Base-by-base conservation (phyloP, 305 asterid genomes). In the Fraxinus dipetala region DNA sequence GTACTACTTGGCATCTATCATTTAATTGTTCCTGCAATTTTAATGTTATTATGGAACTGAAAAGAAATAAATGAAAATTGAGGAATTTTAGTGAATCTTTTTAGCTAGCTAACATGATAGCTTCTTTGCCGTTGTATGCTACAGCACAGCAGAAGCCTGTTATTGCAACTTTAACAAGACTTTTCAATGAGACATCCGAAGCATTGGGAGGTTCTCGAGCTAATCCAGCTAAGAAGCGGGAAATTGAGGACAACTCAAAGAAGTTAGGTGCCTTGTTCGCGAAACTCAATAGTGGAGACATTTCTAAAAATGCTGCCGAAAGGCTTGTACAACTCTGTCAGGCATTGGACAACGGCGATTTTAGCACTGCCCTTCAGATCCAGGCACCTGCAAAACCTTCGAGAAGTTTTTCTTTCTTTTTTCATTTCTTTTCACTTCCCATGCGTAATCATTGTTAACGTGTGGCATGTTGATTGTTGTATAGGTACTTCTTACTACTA, bases 231-330 rank as follows among this genome's bases (percentile, higher is more conserved):
- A 96, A 92, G 94, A 94, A 89, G 89, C 91, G 98, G 83, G 99
- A 96, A 86, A 96, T 96, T 70, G 98, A 96, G 80, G 99, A 94
- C 86, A 96, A 93, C 86, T 94, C 99, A 48, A 96, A 88, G 92
- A 96, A 90, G 90, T 82, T 96, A 45, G 99, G 98, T 67, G 92
- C 96, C 74, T 85, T 96, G 81, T 94, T 94, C 88, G 91, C 92
- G 36, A 96, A 93, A 80, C 96, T 96, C 36, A 94, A 93, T 67
- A 88, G 91, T 78, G 93, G 97, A 77, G 99, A 96, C 83, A 95
- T 94, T 76, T 96, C 99, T 7, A 94, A 89, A 89, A 96, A 92
- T 61, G 99, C 98, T 51, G 93, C 96, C 2, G 99, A 93, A 78
- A 96, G 92, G 92, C 99, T 96, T 48, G 92, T 94, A 78, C 97